A percentile compares a stretch with the other conserved stretches of the same genome.
These are phyloP conservation scores for Gaertneriomyces semiglobifer DNA, from an alignment of 192 early-diverging fungal genomes.

Conservation along the genomic window DNA sequence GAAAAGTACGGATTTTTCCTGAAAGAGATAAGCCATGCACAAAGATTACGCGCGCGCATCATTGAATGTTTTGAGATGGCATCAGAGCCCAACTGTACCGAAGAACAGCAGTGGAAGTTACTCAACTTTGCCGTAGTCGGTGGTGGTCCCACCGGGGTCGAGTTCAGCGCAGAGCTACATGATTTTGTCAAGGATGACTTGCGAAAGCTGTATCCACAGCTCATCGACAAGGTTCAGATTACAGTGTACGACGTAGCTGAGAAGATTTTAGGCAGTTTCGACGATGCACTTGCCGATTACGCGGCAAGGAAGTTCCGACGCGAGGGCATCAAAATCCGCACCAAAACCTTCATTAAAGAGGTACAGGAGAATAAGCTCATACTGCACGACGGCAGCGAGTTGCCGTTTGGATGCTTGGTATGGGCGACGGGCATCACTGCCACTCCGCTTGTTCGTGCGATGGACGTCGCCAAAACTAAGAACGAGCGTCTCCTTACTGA, in stretches of 20 bases:
- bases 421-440: constrained; percentile 67
- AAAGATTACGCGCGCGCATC: constrained; percentile 73
- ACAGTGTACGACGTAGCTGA: constrained; percentile 75
- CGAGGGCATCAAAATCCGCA: constrained; percentile 73
- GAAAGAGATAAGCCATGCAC: constrained; percentile 82
- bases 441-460: constrained; percentile 19
- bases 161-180: constrained; percentile 7
- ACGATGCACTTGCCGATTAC: constrained; percentile 68
- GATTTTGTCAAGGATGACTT: constrained; percentile 83
- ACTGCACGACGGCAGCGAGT: background rate
- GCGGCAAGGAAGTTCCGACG: constrained; percentile 70
- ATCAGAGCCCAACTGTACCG: constrained; percentile 57
- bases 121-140: constrained; percentile 84
- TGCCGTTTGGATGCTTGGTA: constrained; percentile 64
- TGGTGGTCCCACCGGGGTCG: constrained; percentile 73
- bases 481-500: constrained; percentile 57
- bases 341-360: constrained; percentile 54
- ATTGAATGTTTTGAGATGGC: constrained; percentile 72
- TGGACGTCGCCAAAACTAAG: background rate
- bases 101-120: constrained; percentile 53
- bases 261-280: constrained; percentile 71
- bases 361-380: constrained; percentile 49
- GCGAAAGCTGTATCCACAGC: constrained; percentile 65
- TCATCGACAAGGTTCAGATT: constrained; percentile 46
- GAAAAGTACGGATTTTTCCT: constrained; percentile 80